Conservation (phyloP, 345 rosid species). For the Eucalyptus microcorys region DNA sequence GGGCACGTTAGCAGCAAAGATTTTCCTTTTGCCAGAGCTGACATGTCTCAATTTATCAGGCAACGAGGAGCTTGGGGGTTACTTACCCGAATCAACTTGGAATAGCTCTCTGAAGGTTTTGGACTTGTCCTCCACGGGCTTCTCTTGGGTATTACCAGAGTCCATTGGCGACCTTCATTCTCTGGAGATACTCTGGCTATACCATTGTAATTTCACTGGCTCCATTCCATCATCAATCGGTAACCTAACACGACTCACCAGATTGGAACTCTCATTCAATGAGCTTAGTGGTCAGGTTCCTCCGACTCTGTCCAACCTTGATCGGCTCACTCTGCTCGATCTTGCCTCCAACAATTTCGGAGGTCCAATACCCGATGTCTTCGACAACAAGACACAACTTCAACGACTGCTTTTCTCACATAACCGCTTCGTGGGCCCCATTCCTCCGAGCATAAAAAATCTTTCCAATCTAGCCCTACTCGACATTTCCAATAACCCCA, state of each 20-base stretch:
- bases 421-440: accelerated
- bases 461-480: not conserved
- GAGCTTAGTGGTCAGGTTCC: not conserved
- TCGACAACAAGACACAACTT: not conserved
- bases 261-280: not conserved
- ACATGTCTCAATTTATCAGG: too few relatives aligned
- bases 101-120: not conserved
- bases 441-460: not conserved
- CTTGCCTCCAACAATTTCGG: not conserved
- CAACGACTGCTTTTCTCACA: not conserved
- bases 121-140: not conserved
- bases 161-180: not conserved
- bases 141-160: not conserved
- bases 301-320: not conserved
- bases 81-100: too few relatives aligned
- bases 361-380: not conserved
- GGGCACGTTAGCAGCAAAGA: not conserved
- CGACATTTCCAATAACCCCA: not conserved
- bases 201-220: not conserved
- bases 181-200: not conserved
- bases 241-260: slow-evolving; percentile 3
- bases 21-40: not conserved
- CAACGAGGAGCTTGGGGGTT: too few relatives aligned
- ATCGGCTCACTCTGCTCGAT: not conserved
- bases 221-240: slow-evolving; percentile 6